Percentiles rank a stretch among this genome's conserved stretches.
Conservation (phyloP, 2,329 filamentous ascomycete species). For the Fusarium torulosum region DNA sequence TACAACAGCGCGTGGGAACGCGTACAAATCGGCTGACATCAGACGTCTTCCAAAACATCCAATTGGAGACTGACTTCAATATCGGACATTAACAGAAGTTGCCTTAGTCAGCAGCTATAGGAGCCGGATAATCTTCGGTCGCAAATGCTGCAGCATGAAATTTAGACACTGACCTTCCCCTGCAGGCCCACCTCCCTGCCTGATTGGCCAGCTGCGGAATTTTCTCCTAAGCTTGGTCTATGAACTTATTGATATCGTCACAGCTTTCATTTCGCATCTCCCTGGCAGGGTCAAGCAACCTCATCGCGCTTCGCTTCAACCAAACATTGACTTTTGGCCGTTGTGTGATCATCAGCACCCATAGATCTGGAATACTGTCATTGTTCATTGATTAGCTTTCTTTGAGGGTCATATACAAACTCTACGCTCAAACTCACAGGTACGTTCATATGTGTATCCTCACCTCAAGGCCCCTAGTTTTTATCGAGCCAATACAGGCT, state of each 20-base stretch:
- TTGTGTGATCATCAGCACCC: background rate
- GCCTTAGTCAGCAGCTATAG: background rate
- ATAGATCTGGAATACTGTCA: background rate
- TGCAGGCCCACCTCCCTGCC: background rate
- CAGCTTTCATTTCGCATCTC: constrained; percentile 39
- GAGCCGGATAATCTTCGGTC: constrained; percentile 42
- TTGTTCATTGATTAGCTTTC: background rate
- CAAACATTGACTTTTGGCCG: background rate
- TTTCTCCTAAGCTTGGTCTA: constrained; percentile 25
- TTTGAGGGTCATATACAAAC: background rate
- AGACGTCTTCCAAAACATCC: constrained; percentile 39
- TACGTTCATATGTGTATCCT: constrained; percentile 32
- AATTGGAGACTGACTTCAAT: background rate
- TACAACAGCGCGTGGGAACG: constrained; percentile 19
- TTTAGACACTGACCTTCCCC: background rate
- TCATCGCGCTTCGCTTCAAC: constrained; percentile 13
- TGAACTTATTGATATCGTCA: constrained; percentile 42
- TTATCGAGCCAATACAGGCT: constrained; percentile 26
- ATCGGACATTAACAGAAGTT: background rate
- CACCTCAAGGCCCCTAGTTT: constrained; percentile 13
- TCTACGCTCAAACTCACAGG: constrained; percentile 16
- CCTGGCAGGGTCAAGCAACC: constrained; percentile 7
- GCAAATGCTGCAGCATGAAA: background rate
- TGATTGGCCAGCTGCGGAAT: constrained; percentile 28
- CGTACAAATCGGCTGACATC: constrained; percentile 45